Percentiles rank a stretch among this genome's conserved stretches.
Evolutionary conservation across 805 yeast species (phyloP).

Genomic region (Soucietia sequanensis): DNA sequence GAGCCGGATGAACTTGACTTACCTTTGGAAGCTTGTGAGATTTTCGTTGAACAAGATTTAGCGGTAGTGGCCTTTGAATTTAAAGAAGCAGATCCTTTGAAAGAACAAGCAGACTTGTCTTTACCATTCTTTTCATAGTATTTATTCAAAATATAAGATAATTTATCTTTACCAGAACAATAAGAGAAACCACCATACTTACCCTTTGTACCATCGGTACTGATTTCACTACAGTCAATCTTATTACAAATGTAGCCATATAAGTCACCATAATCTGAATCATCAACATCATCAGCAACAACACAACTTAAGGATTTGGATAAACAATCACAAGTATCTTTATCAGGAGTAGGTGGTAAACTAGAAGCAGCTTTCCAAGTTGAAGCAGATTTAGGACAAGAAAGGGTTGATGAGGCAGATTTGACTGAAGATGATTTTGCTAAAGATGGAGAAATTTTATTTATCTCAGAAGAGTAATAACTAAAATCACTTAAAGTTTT

Average conservation of each 20-base stretch:
- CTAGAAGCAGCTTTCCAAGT: slow-evolving; percentile 38
- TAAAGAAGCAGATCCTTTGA: slow-evolving; percentile 42
- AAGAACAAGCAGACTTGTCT: slow-evolving; percentile 32
- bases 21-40: slow-evolving; percentile 15
- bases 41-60: slow-evolving; percentile 34
- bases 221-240: slow-evolving; percentile 37
- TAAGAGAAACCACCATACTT: slow-evolving; percentile 42
- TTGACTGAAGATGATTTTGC: slow-evolving; percentile 20
- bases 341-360: slow-evolving; percentile 46
- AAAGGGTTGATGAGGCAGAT: slow-evolving; percentile 25
- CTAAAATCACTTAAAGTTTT: slow-evolving; percentile 61
- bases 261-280: slow-evolving; percentile 33
- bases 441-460: slow-evolving; percentile 37
- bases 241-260: slow-evolving; percentile 32
- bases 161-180: slow-evolving; percentile 34
- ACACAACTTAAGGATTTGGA: slow-evolving; percentile 33
- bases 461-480: slow-evolving; percentile 61
- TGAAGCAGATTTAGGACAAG: slow-evolving; percentile 34
- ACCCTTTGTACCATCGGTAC: slow-evolving; percentile 38
- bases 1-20: slow-evolving; percentile 11
- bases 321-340: slow-evolving; percentile 37
- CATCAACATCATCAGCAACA: slow-evolving; percentile 23
- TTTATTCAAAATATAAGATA: slow-evolving; percentile 38
- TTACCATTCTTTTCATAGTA: slow-evolving; percentile 33
- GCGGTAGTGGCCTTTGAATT: slow-evolving; percentile 25